Percentiles rank a stretch among this genome's conserved stretches.
Conservation (phyloP, 2,329 filamentous ascomycete genomes). For the Colletotrichum sp. region DNA sequence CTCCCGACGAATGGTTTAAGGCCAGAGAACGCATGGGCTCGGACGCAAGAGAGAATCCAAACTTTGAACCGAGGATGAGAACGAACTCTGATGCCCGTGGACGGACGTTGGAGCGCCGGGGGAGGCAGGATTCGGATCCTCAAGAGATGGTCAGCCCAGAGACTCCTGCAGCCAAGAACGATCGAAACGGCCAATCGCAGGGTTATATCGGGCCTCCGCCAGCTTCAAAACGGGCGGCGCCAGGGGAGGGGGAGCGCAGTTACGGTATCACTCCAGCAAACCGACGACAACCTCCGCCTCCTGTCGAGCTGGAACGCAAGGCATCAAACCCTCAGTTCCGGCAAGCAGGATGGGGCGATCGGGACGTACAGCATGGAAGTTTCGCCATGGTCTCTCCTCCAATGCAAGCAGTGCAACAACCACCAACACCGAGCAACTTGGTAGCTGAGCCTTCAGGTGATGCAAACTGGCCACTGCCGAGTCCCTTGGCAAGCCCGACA, state of each 20-base stretch:
- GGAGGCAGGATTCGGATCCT: neutral
- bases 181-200: neutral
- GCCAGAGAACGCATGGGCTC: neutral
- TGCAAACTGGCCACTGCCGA: conserved; percentile 18
- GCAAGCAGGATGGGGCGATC: neutral
- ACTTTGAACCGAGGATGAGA: neutral
- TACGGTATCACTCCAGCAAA: conserved; percentile 21
- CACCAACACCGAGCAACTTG: neutral
- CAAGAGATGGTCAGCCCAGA: neutral
- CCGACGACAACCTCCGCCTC: conserved; percentile 17
- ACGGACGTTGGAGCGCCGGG: neutral
- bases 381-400: conserved; percentile 13
- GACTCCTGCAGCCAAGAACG: neutral
- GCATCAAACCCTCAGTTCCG: conserved; percentile 6
- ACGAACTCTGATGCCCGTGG: neutral
- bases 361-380: conserved; percentile 3
- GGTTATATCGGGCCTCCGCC: conserved; percentile 15
- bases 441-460: neutral
- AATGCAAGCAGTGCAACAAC: neutral
- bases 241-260: conserved; percentile 16
- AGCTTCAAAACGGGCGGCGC: neutral
- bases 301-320: conserved; percentile 11
- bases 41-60: neutral
- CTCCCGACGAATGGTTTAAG: neutral
- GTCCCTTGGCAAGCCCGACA: conserved; percentile 16